Base-by-base conservation (phyloP, 2,329 filamentous ascomycete species). In the Fusarium sp. region DNA sequence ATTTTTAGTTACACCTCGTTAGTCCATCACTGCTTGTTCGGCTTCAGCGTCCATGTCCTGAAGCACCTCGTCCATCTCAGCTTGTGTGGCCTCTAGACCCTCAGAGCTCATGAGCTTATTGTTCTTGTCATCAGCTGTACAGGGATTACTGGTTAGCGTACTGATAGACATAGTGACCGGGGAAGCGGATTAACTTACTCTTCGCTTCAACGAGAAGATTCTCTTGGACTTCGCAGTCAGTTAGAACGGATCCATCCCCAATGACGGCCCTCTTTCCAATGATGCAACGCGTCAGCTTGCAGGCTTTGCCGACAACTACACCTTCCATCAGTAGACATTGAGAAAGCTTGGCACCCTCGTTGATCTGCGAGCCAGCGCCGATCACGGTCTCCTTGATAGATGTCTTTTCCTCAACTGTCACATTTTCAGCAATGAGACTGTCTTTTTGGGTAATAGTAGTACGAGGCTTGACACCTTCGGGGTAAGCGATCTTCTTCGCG, bases 341-440 rank as follows among this genome's bases (percentile, higher is more conserved):
- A n/a, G 90, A 90, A 46, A 99, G 82, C 71, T 94, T 92, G 30
- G 92, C 94, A n/a, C 94, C 94, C 72, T 91, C 90, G 67, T 91
- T 90, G 70, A 99, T 95, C 74, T 92, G 91, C 78, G 94, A 97
- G 74, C 93, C 94, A 7, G 93, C 89, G 4, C 96, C 96, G 42
- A 99, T 89, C 30, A 98, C 93, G 40, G 87, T 92, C 80, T 97
- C 94, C 79, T 97, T 98, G 81, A 99, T 92, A n/a, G 94, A 92
- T 25, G 90, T 91, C 78, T 95, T 95, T 74, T 95, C 93, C 76
- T 95, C 93, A 0, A 98, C 90, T 2, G 90, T 94, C 42, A 97
- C 94, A 76, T 98, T 98, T 61, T 95, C 92, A 2, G 89, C 95
- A 40, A 98, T 88, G 4, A 98, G 85, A 70, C 90, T 93, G 82